Conservation (phyloP, 1,284 basidiomycete genomes). For the Papiliotrema laurentii region DNA sequence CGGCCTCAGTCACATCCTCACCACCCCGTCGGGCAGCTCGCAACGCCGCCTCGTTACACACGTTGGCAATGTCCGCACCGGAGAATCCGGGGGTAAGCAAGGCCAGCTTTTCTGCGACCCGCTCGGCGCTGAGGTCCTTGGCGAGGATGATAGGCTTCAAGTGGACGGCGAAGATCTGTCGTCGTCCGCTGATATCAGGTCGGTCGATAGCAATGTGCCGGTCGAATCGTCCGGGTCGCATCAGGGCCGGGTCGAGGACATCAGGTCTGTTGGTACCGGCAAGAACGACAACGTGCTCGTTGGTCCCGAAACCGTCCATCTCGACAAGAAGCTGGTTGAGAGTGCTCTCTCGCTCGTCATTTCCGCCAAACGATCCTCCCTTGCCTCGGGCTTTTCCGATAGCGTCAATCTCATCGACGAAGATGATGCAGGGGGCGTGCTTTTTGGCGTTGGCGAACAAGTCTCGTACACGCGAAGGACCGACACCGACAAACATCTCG, state of each 20-base stretch:
- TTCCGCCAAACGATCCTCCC: constrained; percentile 83
- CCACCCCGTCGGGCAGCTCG: constrained; percentile 84
- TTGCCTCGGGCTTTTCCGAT: constrained; percentile 95
- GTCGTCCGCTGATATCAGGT: constrained; percentile 88
- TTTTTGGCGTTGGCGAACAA: constrained; percentile 97
- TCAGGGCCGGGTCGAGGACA: constrained; percentile 87
- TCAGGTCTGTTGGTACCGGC: constrained; percentile 97
- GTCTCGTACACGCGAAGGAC: constrained; percentile 93
- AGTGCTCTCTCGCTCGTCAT: constrained; percentile 97
- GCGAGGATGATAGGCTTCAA: constrained; percentile 76
- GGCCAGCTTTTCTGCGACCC: constrained; percentile 84
- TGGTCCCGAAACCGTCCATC: constrained; percentile 98
- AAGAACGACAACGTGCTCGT: constrained; percentile 93
- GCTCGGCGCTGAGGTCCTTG: constrained; percentile 56
- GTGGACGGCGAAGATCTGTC: constrained; percentile 93
- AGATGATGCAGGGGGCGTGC: constrained; percentile 96
- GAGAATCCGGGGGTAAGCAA: constrained; percentile 97
- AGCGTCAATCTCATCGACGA: constrained; percentile 96
- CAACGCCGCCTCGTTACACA: constrained; percentile 95
- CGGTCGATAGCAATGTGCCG: constrained; percentile 93
- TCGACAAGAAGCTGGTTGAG: constrained; percentile 97
- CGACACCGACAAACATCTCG: constrained; percentile 99
- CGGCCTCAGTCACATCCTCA: constrained; percentile 72
- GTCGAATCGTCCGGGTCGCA: constrained; percentile 97
- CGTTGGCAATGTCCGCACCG: constrained; percentile 97